Base-by-base conservation (phyloP, 1,284 basidiomycete species). In the Sphagnurus paluster region DNA sequence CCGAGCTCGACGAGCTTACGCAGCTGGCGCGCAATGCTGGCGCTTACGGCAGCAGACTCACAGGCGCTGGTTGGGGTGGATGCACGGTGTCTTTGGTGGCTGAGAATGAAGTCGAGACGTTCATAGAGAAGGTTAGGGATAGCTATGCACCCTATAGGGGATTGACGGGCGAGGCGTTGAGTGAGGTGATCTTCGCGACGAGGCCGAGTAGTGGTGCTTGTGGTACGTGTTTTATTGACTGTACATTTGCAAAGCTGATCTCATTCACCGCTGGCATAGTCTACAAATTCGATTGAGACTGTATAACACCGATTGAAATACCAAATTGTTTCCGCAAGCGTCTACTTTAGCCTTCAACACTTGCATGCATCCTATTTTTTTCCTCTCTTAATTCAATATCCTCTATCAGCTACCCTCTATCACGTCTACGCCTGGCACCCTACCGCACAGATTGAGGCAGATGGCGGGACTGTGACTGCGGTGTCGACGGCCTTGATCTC, bases 51-150 rank as follows among this genome's bases (percentile, higher is more conserved):
- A 85, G 82, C 56, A 76, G 89, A 25, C 66, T 90, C 16, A 91
- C 90, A 86, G 87, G 88, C 33, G 92, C 92, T 0, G 92, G 92
- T 2, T 96, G 91, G 91, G 93, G 93, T 40, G 93, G 93, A 9
- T 93, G 90, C 56, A 88, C 87, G 0, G 87, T 95, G 17, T 90
- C 88, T 13, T 76, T 95, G 14, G 85, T 95, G 2, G 76, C 80
- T 5, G 84, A 87, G 55, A 66, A 71, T n/a, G 60, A 77, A 28
- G 87, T 90, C 2, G 73, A 78, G 0, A 53, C 60, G n/a, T 93
- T 95, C 60, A 83, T 93, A 39, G 61, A 69, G 49, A 71, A 73
- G 49, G 69, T 94, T 19, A 79, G 72, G 61, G 67, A 68, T 16
- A 66, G 67, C 13, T 94, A 91, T 61, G 66, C 62, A 16, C 77